Percentiles rank a stretch among this genome's conserved stretches.
phyloP scores from a whole-genome alignment of 176 grass and related monocot genomes.

The Melocanna baccifera region DNA sequence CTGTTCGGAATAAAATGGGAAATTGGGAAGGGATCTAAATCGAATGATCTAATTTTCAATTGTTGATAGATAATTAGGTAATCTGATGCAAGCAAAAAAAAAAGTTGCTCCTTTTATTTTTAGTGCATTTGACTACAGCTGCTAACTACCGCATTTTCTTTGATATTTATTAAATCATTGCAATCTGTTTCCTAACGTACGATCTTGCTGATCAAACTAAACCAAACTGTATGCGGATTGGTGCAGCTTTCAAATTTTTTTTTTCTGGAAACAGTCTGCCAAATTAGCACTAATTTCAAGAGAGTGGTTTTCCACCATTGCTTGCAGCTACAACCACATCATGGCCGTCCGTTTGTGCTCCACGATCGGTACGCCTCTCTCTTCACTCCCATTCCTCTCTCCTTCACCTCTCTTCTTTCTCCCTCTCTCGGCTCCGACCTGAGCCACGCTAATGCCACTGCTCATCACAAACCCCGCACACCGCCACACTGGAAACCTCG shows the following conservation, averaged over 20 bases:
- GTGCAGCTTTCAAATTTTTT: background rate
- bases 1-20: background rate
- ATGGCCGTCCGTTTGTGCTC: too few species aligned
- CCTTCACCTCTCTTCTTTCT: too few species aligned
- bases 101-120: constrained; percentile 21
- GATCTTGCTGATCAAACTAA: background rate
- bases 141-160: background rate
- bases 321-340: too few species aligned
- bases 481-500: too few species aligned
- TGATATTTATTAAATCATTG: background rate
- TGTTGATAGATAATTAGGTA: background rate
- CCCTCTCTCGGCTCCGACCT: too few species aligned
- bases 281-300: too few species aligned
- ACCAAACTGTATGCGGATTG: background rate
- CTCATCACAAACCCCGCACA: too few species aligned
- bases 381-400: too few species aligned
- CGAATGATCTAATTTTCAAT: background rate
- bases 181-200: background rate
- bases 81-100: background rate
- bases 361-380: too few species aligned
- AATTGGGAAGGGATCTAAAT: constrained; percentile 13
- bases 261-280: background rate
- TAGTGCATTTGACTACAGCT: background rate
- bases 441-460: too few species aligned
- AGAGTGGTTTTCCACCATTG: too few species aligned